phyloP scores from a whole-genome alignment of 345 rosid species.

The Rhodamnia rubescens region DNA sequence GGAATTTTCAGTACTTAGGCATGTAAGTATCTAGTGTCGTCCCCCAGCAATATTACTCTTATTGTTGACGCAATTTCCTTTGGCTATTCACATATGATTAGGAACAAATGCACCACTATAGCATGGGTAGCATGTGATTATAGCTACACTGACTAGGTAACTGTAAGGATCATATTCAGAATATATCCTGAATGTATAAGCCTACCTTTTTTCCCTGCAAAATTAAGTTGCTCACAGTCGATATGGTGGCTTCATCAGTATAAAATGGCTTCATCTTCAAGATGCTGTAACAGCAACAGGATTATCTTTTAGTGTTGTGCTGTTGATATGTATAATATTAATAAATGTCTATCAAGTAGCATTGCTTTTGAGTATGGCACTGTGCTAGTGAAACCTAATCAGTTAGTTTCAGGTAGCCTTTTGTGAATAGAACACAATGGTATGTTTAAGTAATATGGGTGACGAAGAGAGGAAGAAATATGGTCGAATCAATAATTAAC shows the following conservation, averaged over 20 bases:
- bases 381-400: not conserved
- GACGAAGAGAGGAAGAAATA: not conserved
- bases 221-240: not conserved
- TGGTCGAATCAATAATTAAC: not conserved
- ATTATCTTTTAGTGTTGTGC: not conserved
- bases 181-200: not conserved
- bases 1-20: constrained; percentile 33
- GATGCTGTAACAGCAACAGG: not conserved
- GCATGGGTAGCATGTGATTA: not conserved
- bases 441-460: not conserved
- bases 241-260: not conserved
- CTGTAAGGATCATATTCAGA: not conserved
- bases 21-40: constrained; percentile 21
- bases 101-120: not conserved
- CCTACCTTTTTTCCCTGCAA: not conserved
- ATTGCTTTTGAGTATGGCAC: not conserved
- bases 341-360: not conserved
- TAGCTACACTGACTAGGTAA: not conserved
- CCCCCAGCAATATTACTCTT: not conserved
- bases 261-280: not conserved
- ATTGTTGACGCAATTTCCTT: not conserved
- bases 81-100: not conserved
- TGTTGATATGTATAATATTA: not conserved
- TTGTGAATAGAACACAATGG: not conserved
- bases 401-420: not conserved